A percentile compares a stretch with the other conserved stretches of the same genome.
These are phyloP conservation scores for Lolium perenne DNA, from an alignment of 176 grass and related monocot genomes.

Conservation along the genomic window DNA sequence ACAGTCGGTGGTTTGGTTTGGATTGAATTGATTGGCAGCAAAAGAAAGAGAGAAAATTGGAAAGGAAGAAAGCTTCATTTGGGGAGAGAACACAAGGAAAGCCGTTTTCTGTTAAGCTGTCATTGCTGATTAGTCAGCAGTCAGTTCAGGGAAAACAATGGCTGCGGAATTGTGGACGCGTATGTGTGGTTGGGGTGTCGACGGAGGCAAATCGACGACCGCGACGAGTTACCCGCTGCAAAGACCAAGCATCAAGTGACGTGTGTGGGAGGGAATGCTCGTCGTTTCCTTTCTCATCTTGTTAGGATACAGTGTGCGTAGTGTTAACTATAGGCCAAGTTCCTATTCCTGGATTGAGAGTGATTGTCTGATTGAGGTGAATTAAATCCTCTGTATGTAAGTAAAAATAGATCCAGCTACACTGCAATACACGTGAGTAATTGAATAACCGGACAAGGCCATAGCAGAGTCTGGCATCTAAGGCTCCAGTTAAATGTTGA, in stretches of 20 bases:
- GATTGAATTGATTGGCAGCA: no score
- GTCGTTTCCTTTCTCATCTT: background rate
- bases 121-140: background rate
- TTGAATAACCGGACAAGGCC: no score
- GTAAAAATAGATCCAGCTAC: no score
- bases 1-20: background rate
- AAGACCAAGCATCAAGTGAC: background rate
- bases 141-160: background rate
- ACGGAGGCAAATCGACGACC: background rate
- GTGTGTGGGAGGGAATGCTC: background rate
- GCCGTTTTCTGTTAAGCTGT: slow-evolving; percentile 35
- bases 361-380: no score
- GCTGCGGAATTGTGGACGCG: background rate
- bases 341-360: no score
- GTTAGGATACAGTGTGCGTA: no score
- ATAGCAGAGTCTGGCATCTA: no score
- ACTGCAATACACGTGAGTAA: no score
- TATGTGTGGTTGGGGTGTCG: background rate
- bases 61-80: background rate
- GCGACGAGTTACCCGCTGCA: slow-evolving; percentile 10
- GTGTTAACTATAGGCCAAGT: no score
- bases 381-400: no score
- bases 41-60: background rate
- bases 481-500: no score
- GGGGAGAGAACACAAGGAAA: background rate